Evolutionary conservation across 306 rosid species (phyloP).

Genomic region (Senna siamea): DNA sequence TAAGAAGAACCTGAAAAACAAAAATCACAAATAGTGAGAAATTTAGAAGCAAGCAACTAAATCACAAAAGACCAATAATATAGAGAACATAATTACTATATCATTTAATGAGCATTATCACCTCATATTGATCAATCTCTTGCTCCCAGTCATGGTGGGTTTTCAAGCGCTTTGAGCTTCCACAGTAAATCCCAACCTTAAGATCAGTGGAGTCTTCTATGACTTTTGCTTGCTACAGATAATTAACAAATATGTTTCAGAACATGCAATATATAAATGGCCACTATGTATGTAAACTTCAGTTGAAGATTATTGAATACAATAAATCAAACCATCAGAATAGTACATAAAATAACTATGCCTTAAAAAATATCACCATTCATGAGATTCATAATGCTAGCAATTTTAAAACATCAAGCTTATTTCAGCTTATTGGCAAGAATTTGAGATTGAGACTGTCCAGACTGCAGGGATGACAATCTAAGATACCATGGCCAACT

Average conservation of each 20-base stretch:
- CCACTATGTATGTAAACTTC: neutral
- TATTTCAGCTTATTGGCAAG: constrained; percentile 4
- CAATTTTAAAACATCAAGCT: constrained; percentile 10
- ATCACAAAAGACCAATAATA: neutral
- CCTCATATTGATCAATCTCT: constrained; percentile 81
- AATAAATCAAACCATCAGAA: constrained; percentile 24
- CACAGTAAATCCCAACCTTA: constrained; percentile 71
- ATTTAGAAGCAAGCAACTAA: constrained; percentile 34
- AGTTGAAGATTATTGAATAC: constrained; percentile 11
- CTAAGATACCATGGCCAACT: constrained; percentile 7
- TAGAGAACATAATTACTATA: constrained; percentile 19
- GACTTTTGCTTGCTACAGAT: constrained; percentile 80
- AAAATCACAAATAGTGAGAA: constrained; percentile 28
- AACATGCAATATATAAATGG: constrained; percentile 10
- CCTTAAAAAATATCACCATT: neutral
- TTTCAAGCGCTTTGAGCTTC: constrained; percentile 66
- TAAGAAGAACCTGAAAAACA: constrained; percentile 78
- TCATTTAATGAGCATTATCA: constrained; percentile 41
- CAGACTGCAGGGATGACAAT: constrained; percentile 23
- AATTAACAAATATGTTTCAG: constrained; percentile 36
- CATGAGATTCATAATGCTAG: constrained; percentile 14
- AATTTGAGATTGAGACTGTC: constrained; percentile 12
- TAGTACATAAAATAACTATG: neutral
- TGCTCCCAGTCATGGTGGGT: constrained; percentile 66
- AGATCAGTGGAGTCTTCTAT: constrained; percentile 76